Evolutionary conservation across 768 basidiomycete species (phyloP).

Genomic region (Tulasnella sp.): DNA sequence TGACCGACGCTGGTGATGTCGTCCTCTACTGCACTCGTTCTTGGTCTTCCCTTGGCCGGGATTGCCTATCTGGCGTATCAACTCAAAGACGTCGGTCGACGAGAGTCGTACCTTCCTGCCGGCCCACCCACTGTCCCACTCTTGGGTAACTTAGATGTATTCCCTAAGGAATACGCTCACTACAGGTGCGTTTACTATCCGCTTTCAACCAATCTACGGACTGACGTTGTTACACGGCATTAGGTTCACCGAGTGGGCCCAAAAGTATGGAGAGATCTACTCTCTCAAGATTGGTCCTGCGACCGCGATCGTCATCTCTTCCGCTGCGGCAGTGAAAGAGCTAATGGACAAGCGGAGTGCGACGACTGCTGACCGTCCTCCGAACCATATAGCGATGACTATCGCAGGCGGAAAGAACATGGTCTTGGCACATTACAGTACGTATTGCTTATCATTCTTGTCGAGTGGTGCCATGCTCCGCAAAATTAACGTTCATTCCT

Average conservation of each 20-base stretch:
- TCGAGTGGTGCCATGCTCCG: background rate
- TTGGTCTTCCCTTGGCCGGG: background rate
- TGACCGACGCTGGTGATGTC: background rate
- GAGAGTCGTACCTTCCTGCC: slow-evolving; percentile 21
- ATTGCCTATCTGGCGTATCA: background rate
- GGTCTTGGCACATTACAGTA: slow-evolving; percentile 13
- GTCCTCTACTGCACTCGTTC: background rate
- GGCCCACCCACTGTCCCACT: slow-evolving; percentile 22
- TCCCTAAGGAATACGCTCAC: slow-evolving; percentile 20
- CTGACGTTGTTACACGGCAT: slow-evolving; percentile 15
- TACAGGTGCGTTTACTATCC: slow-evolving; percentile 20
- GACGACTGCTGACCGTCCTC: slow-evolving; percentile 21
- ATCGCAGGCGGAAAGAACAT: slow-evolving; percentile 17
- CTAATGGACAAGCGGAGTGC: slow-evolving; percentile 23
- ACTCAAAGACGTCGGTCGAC: slow-evolving; percentile 5
- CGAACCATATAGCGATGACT: slow-evolving; percentile 18
- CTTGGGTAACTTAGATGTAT: slow-evolving; percentile 20
- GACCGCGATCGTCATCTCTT: slow-evolving; percentile 22
- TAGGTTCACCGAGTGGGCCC: slow-evolving; percentile 25
- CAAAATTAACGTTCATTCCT: background rate
- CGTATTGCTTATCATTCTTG: background rate
- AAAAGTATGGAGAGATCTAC: slow-evolving; percentile 23
- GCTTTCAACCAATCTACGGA: slow-evolving; percentile 10
- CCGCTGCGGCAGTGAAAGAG: slow-evolving; percentile 20
- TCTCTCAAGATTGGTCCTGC: slow-evolving; percentile 21